Percentiles rank a stretch among this genome's conserved stretches.
Evolutionary conservation across 768 basidiomycete species (phyloP).

Genomic region (Boletus speciosus): DNA sequence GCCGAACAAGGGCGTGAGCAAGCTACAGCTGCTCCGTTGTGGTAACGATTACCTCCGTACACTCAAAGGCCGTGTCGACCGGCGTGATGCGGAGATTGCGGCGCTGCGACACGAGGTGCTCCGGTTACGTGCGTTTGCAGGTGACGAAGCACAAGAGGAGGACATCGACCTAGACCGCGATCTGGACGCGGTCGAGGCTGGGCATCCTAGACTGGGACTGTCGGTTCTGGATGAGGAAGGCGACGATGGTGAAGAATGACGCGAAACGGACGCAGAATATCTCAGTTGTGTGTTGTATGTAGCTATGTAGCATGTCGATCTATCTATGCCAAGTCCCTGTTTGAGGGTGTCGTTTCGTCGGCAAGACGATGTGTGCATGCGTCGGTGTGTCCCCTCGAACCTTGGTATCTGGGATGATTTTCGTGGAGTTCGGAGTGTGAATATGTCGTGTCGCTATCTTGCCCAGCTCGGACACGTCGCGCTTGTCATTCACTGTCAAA

Average conservation of each 20-base stretch:
- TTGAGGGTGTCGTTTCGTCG: background rate
- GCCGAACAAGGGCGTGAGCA: conserved; percentile 94
- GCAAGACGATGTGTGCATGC: background rate
- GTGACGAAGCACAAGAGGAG: conserved; percentile 19
- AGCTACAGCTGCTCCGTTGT: conserved; percentile 86
- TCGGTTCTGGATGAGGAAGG: conserved; percentile 30
- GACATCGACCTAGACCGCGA: conserved; percentile 30
- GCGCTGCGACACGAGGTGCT: conserved; percentile 63
- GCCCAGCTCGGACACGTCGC: background rate
- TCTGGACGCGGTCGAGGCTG: conserved; percentile 28
- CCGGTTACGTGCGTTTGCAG: conserved; percentile 45
- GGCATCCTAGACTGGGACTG: conserved; percentile 18
- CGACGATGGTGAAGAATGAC: conserved; percentile 31
- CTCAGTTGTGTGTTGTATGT: conserved; percentile 2
- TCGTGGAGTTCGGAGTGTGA: conserved; percentile 26
- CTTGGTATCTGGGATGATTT: conserved; percentile 24
- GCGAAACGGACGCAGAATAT: background rate
- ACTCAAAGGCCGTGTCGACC: conserved; percentile 72
- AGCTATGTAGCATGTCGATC: conserved; percentile 8
- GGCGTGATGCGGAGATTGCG: conserved; percentile 76
- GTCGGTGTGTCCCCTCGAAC: background rate
- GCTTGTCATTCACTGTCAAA: background rate
- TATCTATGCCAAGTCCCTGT: conserved; percentile 1
- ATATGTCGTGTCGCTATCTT: background rate
- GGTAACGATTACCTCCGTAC: conserved; percentile 84